Conservation (phyloP, 306 rosid species). For the Glycine soja region DNA sequence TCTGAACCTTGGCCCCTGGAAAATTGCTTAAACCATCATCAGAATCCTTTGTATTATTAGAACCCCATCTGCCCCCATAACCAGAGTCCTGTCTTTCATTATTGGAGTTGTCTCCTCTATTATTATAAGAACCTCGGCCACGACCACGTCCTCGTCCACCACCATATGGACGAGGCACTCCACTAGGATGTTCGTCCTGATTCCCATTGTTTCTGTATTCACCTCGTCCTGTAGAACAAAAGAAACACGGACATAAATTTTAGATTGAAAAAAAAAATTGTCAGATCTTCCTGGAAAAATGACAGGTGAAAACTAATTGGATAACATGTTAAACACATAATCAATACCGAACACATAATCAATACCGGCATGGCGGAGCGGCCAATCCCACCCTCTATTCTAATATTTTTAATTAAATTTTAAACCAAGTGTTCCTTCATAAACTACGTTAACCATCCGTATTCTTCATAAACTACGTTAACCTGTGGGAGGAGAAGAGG, state of each 20-base stretch:
- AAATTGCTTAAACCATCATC: slow-evolving; percentile 72
- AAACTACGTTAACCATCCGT: no score
- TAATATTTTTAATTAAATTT: no score
- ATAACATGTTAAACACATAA: slow-evolving; percentile 32
- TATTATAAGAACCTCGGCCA: slow-evolving; percentile 71
- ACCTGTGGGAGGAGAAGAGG: slow-evolving; percentile 92
- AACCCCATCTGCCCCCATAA: slow-evolving; percentile 68
- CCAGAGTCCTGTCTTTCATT: slow-evolving; percentile 77
- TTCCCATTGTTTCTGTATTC: slow-evolving; percentile 69
- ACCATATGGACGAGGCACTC: slow-evolving; percentile 86
- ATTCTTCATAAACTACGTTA: no score
- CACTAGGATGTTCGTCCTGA: slow-evolving; percentile 87
- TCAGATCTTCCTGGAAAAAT: neutral
- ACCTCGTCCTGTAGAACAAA: slow-evolving; percentile 59
- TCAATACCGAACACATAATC: no score
- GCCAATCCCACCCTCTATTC: no score
- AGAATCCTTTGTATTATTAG: slow-evolving; percentile 66
- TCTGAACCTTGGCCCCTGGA: slow-evolving; percentile 83
- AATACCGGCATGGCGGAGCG: no score
- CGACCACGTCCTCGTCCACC: slow-evolving; percentile 74
- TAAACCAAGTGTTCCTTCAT: no score
- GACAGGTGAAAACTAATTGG: neutral
- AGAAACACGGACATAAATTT: neutral
- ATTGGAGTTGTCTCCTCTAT: slow-evolving; percentile 64
- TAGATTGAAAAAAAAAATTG: neutral